These are phyloP conservation scores for Venturia carpophila DNA, from an alignment of 2,329 filamentous ascomycete species.

Conservation along the genomic window DNA sequence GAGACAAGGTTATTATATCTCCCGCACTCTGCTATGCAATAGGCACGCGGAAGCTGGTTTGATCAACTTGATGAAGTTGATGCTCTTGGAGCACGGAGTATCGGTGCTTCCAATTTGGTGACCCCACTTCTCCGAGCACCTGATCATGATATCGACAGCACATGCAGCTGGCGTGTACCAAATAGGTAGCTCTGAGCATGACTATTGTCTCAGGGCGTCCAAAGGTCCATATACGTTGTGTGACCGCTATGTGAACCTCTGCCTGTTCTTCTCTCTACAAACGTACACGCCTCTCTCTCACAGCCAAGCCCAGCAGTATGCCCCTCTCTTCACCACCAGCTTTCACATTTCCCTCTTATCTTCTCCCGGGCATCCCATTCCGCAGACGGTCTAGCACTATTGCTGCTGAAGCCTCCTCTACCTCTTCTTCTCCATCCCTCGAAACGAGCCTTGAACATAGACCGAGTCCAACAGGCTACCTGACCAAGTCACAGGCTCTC, in stretches of 20 bases:
- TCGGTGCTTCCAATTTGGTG: too few species aligned
- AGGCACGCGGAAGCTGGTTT: too few species aligned
- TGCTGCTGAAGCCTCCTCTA: constrained; percentile 20
- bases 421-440: constrained; percentile 19
- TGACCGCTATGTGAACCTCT: not conserved
- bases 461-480: constrained; percentile 30
- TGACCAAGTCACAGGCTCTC: constrained; percentile 44
- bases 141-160: too few species aligned
- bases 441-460: constrained; percentile 18
- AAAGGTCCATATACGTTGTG: too few species aligned
- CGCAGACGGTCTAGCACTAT: constrained; percentile 30
- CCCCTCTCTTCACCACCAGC: constrained; percentile 19
- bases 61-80: too few species aligned
- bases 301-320: constrained; percentile 4
- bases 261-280: not conserved
- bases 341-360: constrained; percentile 43
- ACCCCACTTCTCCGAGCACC: too few species aligned
- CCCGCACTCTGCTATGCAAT: too few species aligned
- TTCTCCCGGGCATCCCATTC: constrained; percentile 43
- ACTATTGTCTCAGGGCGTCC: too few species aligned
- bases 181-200: too few species aligned
- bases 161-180: too few species aligned
- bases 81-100: too few species aligned
- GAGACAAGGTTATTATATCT: too few species aligned
- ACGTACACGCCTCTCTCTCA: not conserved